Base-by-base conservation (phyloP, 495 filamentous ascomycete species). In the Penicillium samsonianum region DNA sequence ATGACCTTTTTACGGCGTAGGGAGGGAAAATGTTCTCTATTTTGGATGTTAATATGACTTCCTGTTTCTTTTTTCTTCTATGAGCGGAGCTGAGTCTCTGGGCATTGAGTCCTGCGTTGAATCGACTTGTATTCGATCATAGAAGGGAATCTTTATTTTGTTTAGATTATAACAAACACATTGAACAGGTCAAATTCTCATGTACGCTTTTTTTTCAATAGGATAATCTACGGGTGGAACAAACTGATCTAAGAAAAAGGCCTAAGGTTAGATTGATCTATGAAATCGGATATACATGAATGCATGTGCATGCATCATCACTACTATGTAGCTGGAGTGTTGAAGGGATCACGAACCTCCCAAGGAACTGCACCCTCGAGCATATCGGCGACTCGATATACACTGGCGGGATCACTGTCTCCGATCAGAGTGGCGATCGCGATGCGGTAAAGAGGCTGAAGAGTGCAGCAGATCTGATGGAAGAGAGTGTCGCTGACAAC, bases 1-100 rank as follows among this genome's bases (percentile, higher is more conserved):
- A 79, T 79, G 76, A 78, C 75, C 73, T 79, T 73, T 56, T 69
- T 70, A 76, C 72, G 76, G 76, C 76, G 76, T 78, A 77, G 71
- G 75, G 71, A 76, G 70, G 75, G 72, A 75, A 78, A 79, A 77
- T 69, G 62, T 73, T 74, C 63, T 76, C 68, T 74, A 70, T 73
- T 65, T 76, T 67, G 67, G 69, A 69, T 78, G 74, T 75, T 77
- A 70, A 73, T 77, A 72, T 66, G 67, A 75, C 71, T 69, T 69
- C 69, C 62, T 71, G 63, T 67, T 67, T 68, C 67, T 62, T 63
- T 62, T 62, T 65, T 64, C 63, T 70, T 70, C 62, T 60, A 65
- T 70, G 64, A 69, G 50, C 50, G 35, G 38, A 33, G 38, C 50
- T 40, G 50, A 47, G 53, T 55, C 42, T 33, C 19, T 31, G 28